phyloP scores from a whole-genome alignment of 192 early-diverging fungal genomes.

The Coemansia sp. region DNA sequence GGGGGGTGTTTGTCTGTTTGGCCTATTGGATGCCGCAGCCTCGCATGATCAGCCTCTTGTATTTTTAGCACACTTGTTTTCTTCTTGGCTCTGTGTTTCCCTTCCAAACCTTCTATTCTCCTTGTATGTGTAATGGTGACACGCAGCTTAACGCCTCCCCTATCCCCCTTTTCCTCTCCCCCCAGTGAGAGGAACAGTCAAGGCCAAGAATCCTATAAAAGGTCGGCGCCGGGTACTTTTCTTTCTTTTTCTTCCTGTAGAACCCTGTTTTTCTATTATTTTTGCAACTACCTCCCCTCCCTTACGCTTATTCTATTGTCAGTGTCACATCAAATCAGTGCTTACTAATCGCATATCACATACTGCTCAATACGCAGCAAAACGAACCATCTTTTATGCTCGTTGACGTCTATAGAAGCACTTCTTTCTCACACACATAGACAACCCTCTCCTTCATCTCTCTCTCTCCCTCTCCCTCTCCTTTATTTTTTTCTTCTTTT shows the following conservation, averaged over 20 bases:
- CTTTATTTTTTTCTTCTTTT: background rate
- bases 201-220: background rate
- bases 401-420: conserved; percentile 1
- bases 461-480: background rate
- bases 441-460: background rate
- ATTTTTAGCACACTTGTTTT: conserved; percentile 22
- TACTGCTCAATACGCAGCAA: conserved; percentile 11
- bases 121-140: conserved; percentile 4
- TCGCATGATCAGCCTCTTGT: conserved; percentile 18
- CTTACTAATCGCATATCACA: conserved; percentile 15
- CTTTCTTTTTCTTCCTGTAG: background rate
- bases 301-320: conserved; percentile 1
- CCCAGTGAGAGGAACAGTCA: conserved; percentile 3
- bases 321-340: conserved; percentile 3
- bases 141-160: conserved; percentile 2
- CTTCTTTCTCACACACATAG: conserved; percentile 10
- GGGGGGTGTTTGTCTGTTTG: background rate
- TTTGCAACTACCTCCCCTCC: background rate
- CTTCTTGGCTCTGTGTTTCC: background rate
- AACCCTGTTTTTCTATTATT: conserved; percentile 9
- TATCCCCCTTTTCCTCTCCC: background rate
- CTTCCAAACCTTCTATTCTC: conserved; percentile 5
- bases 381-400: conserved; percentile 12
- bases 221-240: conserved; percentile 1
- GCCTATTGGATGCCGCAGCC: conserved; percentile 14